These are phyloP conservation scores for Pseudozyma hubeiensis DNA, from an alignment of 1,284 basidiomycete genomes.

Conservation along the genomic window DNA sequence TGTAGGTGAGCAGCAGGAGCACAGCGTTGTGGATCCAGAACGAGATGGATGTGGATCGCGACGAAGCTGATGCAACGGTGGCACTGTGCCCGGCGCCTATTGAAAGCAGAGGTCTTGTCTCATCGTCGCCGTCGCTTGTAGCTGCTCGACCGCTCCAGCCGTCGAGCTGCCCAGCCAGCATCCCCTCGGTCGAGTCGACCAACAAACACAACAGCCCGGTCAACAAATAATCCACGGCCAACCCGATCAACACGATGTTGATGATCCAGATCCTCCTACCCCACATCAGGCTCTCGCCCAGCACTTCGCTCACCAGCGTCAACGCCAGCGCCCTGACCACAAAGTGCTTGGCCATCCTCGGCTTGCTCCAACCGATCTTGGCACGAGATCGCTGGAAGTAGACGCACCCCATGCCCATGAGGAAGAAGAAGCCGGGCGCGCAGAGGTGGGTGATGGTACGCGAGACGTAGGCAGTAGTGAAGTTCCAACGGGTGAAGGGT, in stretches of 20 bases:
- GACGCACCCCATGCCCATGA: slow-evolving; percentile 56
- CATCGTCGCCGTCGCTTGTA: not conserved
- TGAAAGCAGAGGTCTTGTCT: slow-evolving; percentile 4
- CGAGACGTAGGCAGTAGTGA: slow-evolving; percentile 24
- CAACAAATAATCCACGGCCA: slow-evolving; percentile 52
- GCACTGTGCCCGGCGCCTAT: not conserved
- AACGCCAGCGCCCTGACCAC: slow-evolving; percentile 32
- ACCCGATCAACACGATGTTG: slow-evolving; percentile 52
- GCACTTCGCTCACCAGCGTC: slow-evolving; percentile 42
- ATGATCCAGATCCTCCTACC: slow-evolving; percentile 17
- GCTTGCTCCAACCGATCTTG: slow-evolving; percentile 26
- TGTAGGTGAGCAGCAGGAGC: slow-evolving; percentile 23
- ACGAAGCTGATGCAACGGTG: slow-evolving; percentile 1
- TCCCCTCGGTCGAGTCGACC: slow-evolving; percentile 20
- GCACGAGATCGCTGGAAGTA: slow-evolving; percentile 44
- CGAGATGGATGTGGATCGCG: slow-evolving; percentile 9
- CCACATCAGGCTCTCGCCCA: slow-evolving; percentile 28
- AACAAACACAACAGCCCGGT: slow-evolving; percentile 39
- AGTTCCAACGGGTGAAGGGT: slow-evolving; percentile 35
- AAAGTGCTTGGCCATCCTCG: slow-evolving; percentile 31
- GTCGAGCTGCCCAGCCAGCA: slow-evolving; percentile 17
- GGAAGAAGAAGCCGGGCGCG: slow-evolving; percentile 54
- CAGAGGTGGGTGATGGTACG: slow-evolving; percentile 52
- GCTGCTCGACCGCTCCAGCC: not conserved
- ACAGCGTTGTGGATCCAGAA: slow-evolving; percentile 45